These are phyloP conservation scores for Apiospora hydei DNA, from an alignment of 2,329 filamentous ascomycete species.

Conservation along the genomic window DNA sequence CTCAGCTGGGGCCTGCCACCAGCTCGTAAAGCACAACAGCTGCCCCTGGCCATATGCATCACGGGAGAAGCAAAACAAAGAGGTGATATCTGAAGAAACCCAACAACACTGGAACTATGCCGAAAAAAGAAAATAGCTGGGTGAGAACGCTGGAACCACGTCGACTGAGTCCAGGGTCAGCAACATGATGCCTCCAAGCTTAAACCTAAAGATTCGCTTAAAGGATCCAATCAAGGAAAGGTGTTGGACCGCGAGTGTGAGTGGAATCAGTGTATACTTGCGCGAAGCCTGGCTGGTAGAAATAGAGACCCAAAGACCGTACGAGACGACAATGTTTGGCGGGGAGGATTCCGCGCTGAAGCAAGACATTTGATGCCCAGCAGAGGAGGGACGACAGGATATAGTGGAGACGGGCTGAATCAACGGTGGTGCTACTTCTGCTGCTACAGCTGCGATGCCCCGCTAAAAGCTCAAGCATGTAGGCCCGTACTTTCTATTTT, in stretches of 20 bases:
- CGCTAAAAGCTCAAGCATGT: background rate
- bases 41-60: background rate
- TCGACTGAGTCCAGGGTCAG: background rate
- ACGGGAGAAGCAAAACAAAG: background rate
- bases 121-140: background rate
- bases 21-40: background rate
- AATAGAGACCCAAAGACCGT: background rate
- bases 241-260: background rate
- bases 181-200: background rate
- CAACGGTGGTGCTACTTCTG: background rate
- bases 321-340: background rate
- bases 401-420: background rate
- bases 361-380: slow-evolving; percentile 1
- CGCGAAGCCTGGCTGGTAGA: background rate
- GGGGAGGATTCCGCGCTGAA: background rate
- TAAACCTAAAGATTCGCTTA: too few species aligned
- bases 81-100: background rate
- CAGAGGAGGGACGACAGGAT: background rate
- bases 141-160: background rate
- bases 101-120: background rate
- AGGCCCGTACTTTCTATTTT: slow-evolving; percentile 4
- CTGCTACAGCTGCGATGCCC: background rate
- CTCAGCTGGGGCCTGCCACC: background rate
- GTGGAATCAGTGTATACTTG: background rate
- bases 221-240: background rate